phyloP scores from a whole-genome alignment of 106 monocot genomes.

The Phalaenopsis aphrodite region DNA sequence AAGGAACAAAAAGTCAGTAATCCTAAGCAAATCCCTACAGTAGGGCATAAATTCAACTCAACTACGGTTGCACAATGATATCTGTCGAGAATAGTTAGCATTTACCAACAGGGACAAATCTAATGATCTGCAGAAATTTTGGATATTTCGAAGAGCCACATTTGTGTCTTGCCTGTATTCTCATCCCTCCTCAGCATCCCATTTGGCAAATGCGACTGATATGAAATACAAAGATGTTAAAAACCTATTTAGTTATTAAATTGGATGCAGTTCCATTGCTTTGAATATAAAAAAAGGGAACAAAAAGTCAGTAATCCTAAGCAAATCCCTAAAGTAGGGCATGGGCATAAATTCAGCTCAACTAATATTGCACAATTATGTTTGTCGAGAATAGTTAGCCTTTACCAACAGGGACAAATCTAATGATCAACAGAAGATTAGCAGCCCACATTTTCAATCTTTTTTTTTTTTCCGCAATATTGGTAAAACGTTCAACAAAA shows the following conservation, averaged over 20 bases:
- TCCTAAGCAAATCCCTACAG: not conserved
- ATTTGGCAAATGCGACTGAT: no score
- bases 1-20: not conserved
- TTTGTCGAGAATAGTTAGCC: not conserved
- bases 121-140: not conserved
- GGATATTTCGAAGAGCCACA: no score
- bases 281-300: not conserved
- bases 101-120: not conserved
- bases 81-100: not conserved
- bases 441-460: not conserved
- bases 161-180: no score
- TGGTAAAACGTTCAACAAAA: not conserved
- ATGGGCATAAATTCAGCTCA: not conserved
- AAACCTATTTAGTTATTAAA: not conserved
- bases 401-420: not conserved
- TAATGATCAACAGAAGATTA: not conserved
- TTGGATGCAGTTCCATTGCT: not conserved
- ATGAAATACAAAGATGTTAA: not conserved
- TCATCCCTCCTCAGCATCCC: no score
- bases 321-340: not conserved
- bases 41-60: not conserved
- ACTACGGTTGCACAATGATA: not conserved
- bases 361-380: not conserved
- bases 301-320: not conserved
- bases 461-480: not conserved